Conservation (phyloP, 352 stramenopile species). For the Phytopythium sindhum region DNA sequence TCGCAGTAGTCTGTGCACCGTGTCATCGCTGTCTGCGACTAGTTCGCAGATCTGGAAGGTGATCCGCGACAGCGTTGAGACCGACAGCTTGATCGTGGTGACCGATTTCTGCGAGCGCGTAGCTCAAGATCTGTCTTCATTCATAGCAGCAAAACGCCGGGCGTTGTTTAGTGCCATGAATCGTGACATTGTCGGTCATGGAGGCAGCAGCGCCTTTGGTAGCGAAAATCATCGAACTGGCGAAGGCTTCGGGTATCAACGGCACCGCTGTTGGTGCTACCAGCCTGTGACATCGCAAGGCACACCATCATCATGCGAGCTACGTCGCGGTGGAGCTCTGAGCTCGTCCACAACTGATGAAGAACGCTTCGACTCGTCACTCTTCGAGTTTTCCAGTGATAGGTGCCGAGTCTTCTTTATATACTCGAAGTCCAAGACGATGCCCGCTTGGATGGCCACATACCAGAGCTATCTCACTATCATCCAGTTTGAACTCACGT, state of each 20-base stretch:
- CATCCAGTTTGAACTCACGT: slow-evolving; percentile 40
- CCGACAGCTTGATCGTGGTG: slow-evolving; percentile 39
- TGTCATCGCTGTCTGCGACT: slow-evolving; percentile 12
- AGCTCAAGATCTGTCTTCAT: slow-evolving; percentile 23
- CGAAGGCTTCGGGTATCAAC: background rate
- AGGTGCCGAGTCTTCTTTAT: slow-evolving; percentile 45
- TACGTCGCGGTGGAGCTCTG: background rate
- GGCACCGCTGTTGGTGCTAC: slow-evolving; percentile 43
- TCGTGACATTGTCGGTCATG: slow-evolving; percentile 23
- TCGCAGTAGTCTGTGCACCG: slow-evolving; percentile 2
- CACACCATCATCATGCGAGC: background rate
- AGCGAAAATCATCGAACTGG: background rate
- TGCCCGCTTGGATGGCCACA: slow-evolving; percentile 35
- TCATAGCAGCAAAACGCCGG: slow-evolving; percentile 48
- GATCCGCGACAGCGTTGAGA: slow-evolving; percentile 34
- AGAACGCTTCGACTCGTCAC: background rate
- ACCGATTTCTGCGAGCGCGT: slow-evolving; percentile 28
- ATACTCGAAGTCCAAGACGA: slow-evolving; percentile 25
- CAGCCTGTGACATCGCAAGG: background rate
- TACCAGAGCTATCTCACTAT: slow-evolving; percentile 41
- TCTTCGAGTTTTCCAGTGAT: slow-evolving; percentile 43
- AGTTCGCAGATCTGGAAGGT: slow-evolving; percentile 32
- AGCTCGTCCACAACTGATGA: background rate
- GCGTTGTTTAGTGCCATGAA: slow-evolving; percentile 46
- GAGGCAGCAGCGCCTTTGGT: background rate